Conservation (phyloP, 176 grass and related monocot genomes). For the Poa annua region DNA sequence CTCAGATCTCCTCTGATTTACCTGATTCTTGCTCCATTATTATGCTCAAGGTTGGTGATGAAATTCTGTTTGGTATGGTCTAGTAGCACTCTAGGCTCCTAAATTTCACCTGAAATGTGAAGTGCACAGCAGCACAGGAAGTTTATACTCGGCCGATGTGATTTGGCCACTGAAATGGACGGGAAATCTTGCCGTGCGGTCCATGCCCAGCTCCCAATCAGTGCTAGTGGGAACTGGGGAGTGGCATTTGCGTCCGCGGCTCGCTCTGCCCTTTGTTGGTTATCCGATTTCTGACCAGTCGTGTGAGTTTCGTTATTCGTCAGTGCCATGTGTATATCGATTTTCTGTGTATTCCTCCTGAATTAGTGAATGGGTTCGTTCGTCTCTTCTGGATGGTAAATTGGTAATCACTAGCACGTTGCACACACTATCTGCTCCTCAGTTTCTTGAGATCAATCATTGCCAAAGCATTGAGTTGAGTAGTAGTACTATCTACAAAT, state of each 20-base stretch:
- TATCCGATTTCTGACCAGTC: conserved; percentile 19
- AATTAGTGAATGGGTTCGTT: background rate
- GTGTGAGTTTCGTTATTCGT: background rate
- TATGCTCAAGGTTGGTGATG: background rate
- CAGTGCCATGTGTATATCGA: background rate
- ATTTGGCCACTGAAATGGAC: background rate
- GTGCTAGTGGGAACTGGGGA: background rate
- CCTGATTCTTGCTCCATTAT: background rate
- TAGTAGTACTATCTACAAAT: conserved; percentile 7
- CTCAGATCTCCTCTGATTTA: background rate
- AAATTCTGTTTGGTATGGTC: background rate
- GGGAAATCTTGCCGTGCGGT: background rate
- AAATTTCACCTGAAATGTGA: background rate
- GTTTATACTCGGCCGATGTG: background rate
- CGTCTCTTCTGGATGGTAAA: background rate
- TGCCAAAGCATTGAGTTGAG: too few species aligned
- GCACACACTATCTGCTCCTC: background rate
- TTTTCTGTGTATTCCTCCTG: background rate
- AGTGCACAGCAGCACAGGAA: background rate
- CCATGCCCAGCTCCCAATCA: background rate
- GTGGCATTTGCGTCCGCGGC: background rate
- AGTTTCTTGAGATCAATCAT: background rate
- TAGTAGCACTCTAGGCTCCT: background rate
- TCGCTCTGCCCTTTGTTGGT: background rate
- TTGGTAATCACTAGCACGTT: background rate